Evolutionary conservation across 164 flowering plant species (phyloP), one percentile per base, ranked within the genome.

Genomic region (Brasenia schreberi): DNA sequence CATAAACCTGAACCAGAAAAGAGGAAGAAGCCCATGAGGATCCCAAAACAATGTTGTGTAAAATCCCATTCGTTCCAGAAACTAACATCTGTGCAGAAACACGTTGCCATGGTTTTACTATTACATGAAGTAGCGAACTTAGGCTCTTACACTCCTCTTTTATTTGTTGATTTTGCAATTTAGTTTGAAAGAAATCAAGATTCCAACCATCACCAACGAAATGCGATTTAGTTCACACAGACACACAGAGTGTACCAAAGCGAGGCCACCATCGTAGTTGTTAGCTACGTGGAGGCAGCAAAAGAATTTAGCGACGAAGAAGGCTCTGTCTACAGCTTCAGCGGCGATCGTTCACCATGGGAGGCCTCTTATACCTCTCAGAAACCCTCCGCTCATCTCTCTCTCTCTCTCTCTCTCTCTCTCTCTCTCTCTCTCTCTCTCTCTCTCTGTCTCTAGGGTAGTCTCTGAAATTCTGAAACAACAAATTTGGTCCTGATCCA

Each of bases 241-340:
- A 33, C 39, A 33, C 39, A 33, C 39, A 33, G 4, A 33, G 39
- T 10, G 70, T 82, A 88, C 89, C 43, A 75, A 59, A 42, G 70
- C 75, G 7, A 72, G 19, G 42, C 81, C 73, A 79, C 74, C 69
- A 71, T 89, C 6, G 70, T 89, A 84, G 66, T 77, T 76, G 77
- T 75, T 80, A 77, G 84, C 77, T 67, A 86, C 75, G 43, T 88
- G 88, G 64, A 85, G 74, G 45, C 65, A 11, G 68, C 92, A 87
- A 62, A 77, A 33, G 72, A 83, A 77, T 56, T 83, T 84, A 0
- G 77, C 80, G 0, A 77, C 63, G 7, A 65, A 0, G 19, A 76
- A 5, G 0, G 77, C 44, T 44, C 61, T 42, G 39, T 74, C 72
- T 18, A 73, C 18, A 44, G 83, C 95, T 68, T 86, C 95, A 64